phyloP scores from a whole-genome alignment of 2,329 filamentous ascomycete species.

The Whalleya microplaca region DNA sequence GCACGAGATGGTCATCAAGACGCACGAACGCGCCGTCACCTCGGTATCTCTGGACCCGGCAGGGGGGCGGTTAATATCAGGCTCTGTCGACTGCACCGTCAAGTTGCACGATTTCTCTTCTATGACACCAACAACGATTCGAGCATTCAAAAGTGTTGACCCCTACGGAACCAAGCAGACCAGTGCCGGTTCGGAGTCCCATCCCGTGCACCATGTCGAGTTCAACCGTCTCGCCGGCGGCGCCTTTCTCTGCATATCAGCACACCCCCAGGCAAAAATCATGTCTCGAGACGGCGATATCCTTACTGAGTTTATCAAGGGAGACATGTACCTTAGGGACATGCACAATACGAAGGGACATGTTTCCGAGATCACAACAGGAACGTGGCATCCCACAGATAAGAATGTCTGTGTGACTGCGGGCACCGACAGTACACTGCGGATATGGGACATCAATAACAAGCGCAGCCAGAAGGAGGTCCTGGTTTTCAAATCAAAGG shows the following conservation, averaged over 20 bases:
- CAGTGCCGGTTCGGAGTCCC: slow-evolving; percentile 75
- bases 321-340: slow-evolving; percentile 96
- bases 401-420: slow-evolving; percentile 86
- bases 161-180: slow-evolving; percentile 77
- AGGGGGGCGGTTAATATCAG: slow-evolving; percentile 84
- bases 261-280: slow-evolving; percentile 87
- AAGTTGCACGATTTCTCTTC: slow-evolving; percentile 95
- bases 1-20: slow-evolving; percentile 90
- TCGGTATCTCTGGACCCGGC: slow-evolving; percentile 82
- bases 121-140: slow-evolving; percentile 92
- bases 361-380: slow-evolving; percentile 86
- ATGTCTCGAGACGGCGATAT: slow-evolving; percentile 87
- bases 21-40: slow-evolving; percentile 86
- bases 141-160: slow-evolving; percentile 91
- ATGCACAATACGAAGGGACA: slow-evolving; percentile 99
- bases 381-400: slow-evolving; percentile 88
- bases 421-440: slow-evolving; percentile 90
- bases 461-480: slow-evolving; percentile 89
- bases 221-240: slow-evolving; percentile 84
- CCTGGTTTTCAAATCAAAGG: slow-evolving; percentile 92
- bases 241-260: slow-evolving; percentile 83
- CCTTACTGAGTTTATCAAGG: slow-evolving; percentile 88
- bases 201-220: slow-evolving; percentile 82
- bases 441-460: slow-evolving; percentile 96
- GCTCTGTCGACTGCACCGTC: slow-evolving; percentile 85